Evolutionary conservation across 352 stramenopile species (phyloP).

Genomic region (Pythium phragmiticola): DNA sequence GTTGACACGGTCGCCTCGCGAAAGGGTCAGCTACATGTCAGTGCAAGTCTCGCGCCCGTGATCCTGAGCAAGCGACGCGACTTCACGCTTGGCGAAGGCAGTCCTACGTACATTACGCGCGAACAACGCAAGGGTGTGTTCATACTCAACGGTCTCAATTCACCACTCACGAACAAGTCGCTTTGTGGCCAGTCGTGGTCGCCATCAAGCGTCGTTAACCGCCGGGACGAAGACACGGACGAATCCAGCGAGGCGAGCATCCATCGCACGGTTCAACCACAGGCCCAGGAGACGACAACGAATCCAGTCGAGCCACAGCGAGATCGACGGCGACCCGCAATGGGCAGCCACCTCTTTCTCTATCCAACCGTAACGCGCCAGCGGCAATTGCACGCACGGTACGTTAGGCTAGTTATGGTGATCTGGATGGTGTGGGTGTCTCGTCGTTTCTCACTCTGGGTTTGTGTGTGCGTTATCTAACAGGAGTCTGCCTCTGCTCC

Average conservation of each 20-base stretch:
- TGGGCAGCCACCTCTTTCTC: conserved; percentile 30
- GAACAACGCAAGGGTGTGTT: conserved; percentile 27
- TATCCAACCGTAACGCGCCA: conserved; percentile 36
- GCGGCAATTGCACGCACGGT: conserved; percentile 33
- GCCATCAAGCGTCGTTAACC: not conserved
- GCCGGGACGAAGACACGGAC: conserved; percentile 15
- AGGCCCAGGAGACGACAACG: not conserved
- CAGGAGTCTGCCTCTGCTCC: conserved; percentile 28
- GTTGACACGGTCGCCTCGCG: not conserved
- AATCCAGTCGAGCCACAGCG: not conserved
- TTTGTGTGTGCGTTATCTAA: not conserved
- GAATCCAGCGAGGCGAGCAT: not conserved
- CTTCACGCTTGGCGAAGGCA: not conserved
- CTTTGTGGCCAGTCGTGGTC: conserved; percentile 8
- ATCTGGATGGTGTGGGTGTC: not conserved
- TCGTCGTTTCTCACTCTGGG: not conserved
- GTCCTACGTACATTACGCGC: conserved; percentile 11
- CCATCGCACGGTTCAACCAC: not conserved
- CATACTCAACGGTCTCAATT: conserved; percentile 24
- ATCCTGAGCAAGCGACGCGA: conserved; percentile 21
- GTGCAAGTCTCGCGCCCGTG: conserved; percentile 13
- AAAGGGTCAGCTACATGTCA: conserved; percentile 4
- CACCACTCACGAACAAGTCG: conserved; percentile 24
- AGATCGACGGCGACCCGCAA: not conserved
- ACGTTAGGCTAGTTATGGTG: not conserved